These are phyloP conservation scores for Periconia digitata DNA, from an alignment of 2,329 filamentous ascomycete species.

Conservation along the genomic window DNA sequence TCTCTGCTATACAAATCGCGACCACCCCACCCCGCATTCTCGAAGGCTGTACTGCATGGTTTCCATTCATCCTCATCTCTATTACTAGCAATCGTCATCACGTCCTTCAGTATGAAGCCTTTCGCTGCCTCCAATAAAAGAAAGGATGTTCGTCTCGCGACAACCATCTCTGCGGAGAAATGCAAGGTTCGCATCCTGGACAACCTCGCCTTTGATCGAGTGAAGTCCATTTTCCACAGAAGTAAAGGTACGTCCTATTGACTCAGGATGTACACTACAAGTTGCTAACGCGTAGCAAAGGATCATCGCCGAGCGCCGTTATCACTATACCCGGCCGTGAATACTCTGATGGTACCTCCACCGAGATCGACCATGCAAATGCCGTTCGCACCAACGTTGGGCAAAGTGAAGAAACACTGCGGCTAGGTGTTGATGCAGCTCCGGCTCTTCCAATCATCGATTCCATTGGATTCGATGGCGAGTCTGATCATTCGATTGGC, in stretches of 20 bases:
- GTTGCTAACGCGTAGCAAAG: constrained; percentile 9
- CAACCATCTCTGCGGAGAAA: constrained; percentile 24
- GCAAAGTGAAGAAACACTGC: constrained; percentile 11
- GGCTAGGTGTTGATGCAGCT: constrained; percentile 15
- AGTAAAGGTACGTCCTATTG: constrained; percentile 25
- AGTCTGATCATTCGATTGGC: constrained; percentile 32
- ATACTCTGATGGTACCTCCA: constrained; percentile 15
- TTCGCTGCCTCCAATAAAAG: constrained; percentile 33
- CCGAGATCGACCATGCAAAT: constrained; percentile 15
- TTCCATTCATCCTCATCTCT: constrained; percentile 1
- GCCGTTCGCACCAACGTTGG: constrained; percentile 5
- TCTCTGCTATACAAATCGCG: constrained; percentile 4
- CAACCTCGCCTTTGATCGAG: constrained; percentile 16
- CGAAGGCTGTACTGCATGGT: too few relatives aligned
- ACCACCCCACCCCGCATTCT: constrained; percentile 4
- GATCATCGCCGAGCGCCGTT: constrained; percentile 14
- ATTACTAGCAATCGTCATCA: background rate
- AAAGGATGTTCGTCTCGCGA: constrained; percentile 28
- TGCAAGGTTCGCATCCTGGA: constrained; percentile 39
- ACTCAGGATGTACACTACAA: background rate
- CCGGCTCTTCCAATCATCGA: constrained; percentile 28
- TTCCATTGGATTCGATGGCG: constrained; percentile 34
- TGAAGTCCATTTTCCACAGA: constrained; percentile 39
- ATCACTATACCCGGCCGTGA: constrained; percentile 9
- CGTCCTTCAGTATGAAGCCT: constrained; percentile 30